Percentiles rank a stretch among this genome's conserved stretches.
Conservation (phyloP, 2,329 filamentous ascomycete species). For the Colletotrichum abscissum region DNA sequence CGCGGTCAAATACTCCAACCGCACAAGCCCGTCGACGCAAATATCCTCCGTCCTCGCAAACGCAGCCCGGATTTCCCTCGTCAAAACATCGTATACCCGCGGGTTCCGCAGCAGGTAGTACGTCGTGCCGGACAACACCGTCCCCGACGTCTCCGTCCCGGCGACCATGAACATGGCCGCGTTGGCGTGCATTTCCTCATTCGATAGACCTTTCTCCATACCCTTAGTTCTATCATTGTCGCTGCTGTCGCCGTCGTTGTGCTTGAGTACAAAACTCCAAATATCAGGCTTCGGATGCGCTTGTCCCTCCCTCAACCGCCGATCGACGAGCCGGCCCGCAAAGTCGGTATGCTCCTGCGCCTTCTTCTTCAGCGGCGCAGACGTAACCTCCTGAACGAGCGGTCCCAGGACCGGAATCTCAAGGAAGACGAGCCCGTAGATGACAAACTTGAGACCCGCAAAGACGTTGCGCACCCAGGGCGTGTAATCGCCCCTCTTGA, state of each 20-base stretch:
- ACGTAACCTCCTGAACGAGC: slow-evolving; percentile 13
- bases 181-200: slow-evolving; percentile 33
- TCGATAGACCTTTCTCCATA: background rate
- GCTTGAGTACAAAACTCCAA: slow-evolving; percentile 26
- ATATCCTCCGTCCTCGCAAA: slow-evolving; percentile 53
- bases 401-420: slow-evolving; percentile 28
- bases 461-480: slow-evolving; percentile 43
- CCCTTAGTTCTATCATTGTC: background rate
- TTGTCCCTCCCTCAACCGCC: background rate
- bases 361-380: slow-evolving; percentile 19
- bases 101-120: slow-evolving; percentile 51
- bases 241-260: background rate
- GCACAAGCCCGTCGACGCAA: slow-evolving; percentile 42
- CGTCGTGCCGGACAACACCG: slow-evolving; percentile 52
- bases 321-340: slow-evolving; percentile 22
- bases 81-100: slow-evolving; percentile 42
- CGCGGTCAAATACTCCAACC: slow-evolving; percentile 52
- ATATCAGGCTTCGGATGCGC: slow-evolving; percentile 30
- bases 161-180: slow-evolving; percentile 45
- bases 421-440: slow-evolving; percentile 26
- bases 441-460: slow-evolving; percentile 15
- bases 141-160: slow-evolving; percentile 59
- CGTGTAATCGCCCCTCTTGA: slow-evolving; percentile 39
- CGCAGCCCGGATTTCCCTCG: slow-evolving; percentile 50
- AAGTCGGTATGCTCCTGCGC: slow-evolving; percentile 27